Percentiles rank a stretch among this genome's conserved stretches.
These are phyloP conservation scores for Hortiboletus flavorubellus DNA, from an alignment of 768 basidiomycete genomes.

Conservation along the genomic window DNA sequence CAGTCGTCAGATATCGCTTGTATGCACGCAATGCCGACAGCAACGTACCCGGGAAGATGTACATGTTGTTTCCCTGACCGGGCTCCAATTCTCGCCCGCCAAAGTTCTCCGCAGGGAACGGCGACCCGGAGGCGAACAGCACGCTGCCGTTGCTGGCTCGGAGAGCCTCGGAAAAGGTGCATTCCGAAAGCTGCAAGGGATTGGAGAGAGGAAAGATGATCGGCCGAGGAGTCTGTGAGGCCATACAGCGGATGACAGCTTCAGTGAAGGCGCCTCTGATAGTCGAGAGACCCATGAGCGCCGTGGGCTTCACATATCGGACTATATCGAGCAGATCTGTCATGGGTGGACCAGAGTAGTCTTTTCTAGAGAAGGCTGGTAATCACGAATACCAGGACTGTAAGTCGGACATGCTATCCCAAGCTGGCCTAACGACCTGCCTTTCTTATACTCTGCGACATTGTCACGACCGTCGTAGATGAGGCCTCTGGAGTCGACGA, in stretches of 20 bases:
- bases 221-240: conserved; percentile 72
- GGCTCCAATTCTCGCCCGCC: conserved; percentile 59
- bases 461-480: conserved; percentile 70
- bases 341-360: conserved; percentile 76
- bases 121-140: conserved; percentile 86
- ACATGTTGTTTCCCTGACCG: conserved; percentile 96
- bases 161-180: conserved; percentile 75
- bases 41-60: conserved; percentile 63
- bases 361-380: conserved; percentile 76
- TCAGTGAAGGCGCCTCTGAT: conserved; percentile 77
- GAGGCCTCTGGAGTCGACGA: conserved; percentile 85
- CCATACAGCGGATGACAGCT: conserved; percentile 72
- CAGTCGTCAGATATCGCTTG: not conserved
- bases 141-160: conserved; percentile 67
- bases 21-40: not conserved
- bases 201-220: conserved; percentile 94
- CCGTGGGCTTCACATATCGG: conserved; percentile 80
- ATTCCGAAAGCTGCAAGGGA: conserved; percentile 79
- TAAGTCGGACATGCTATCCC: not conserved
- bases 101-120: conserved; percentile 66
- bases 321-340: conserved; percentile 74
- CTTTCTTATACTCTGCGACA: conserved; percentile 82
- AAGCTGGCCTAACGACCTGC: conserved; percentile 35
- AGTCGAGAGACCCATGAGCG: conserved; percentile 87
- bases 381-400: not conserved